Conservation (phyloP, 352 stramenopile genomes). For the Albugo laibachii region DNA sequence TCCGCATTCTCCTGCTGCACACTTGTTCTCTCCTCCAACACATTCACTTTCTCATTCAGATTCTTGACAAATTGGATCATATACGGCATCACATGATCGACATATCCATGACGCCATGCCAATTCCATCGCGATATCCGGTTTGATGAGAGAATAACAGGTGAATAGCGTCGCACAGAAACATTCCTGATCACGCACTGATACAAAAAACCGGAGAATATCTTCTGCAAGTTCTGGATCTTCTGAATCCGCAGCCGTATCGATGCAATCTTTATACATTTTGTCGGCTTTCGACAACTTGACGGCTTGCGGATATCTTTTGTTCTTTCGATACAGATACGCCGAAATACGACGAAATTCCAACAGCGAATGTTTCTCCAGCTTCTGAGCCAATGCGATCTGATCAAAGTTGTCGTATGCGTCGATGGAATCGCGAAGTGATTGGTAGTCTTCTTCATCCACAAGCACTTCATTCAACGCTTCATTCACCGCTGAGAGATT, state of each 20-base stretch:
- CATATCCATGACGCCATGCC: constrained; percentile 97
- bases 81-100: constrained; percentile 99
- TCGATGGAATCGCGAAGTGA: constrained; percentile 94
- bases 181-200: constrained; percentile 98
- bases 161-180: constrained; percentile 97
- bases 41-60: constrained; percentile 87
- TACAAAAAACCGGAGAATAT: constrained; percentile 98
- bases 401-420: constrained; percentile 99
- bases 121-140: constrained; percentile 98
- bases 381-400: constrained; percentile 95
- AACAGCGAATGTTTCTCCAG: constrained; percentile 98
- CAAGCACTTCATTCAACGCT: constrained; percentile 92
- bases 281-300: constrained; percentile 97
- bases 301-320: constrained; percentile 96
- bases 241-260: constrained; percentile 94
- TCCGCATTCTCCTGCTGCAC: constrained; percentile 54
- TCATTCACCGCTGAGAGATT: constrained; percentile 98
- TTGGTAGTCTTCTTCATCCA: constrained; percentile 98
- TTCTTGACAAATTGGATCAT: constrained; percentile 99
- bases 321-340: constrained; percentile 99
- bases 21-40: constrained; percentile 80
- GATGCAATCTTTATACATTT: constrained; percentile 99
- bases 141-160: constrained; percentile 96
- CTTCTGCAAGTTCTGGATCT: constrained; percentile 91
- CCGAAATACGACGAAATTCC: constrained; percentile 98